Percentiles rank a stretch among this genome's conserved stretches.
These are phyloP conservation scores for Claviceps sp. DNA, from an alignment of 2,329 filamentous ascomycete genomes.

Conservation along the genomic window DNA sequence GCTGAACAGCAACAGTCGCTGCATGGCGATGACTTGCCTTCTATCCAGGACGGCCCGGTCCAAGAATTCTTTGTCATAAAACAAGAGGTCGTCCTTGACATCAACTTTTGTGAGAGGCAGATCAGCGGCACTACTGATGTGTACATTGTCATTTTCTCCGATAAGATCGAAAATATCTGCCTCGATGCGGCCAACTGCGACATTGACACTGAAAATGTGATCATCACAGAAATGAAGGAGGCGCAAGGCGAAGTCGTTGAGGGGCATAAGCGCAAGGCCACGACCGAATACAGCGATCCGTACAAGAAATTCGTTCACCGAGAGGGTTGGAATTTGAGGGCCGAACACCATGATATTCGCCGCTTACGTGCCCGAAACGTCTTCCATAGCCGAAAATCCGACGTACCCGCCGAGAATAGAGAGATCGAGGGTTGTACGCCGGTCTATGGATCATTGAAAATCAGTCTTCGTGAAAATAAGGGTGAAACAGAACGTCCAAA, in stretches of 20 bases:
- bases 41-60: conserved; percentile 21
- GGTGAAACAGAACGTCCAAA: conserved; percentile 25
- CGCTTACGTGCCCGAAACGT: conserved; percentile 50
- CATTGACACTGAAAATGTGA: conserved; percentile 40
- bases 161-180: conserved; percentile 43
- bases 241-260: conserved; percentile 21
- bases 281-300: conserved; percentile 43
- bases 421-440: conserved; percentile 43
- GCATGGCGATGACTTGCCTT: conserved; percentile 19
- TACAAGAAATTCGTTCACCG: conserved; percentile 53
- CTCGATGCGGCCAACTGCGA: conserved; percentile 51
- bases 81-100: conserved; percentile 79
- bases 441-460: conserved; percentile 37
- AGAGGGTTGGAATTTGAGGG: conserved; percentile 44
- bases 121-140: conserved; percentile 73
- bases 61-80: conserved; percentile 48
- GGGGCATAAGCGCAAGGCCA: conserved; percentile 26
- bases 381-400: conserved; percentile 35
- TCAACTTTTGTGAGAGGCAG: conserved; percentile 67
- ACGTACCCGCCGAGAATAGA: conserved; percentile 41
- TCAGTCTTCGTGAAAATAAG: conserved; percentile 26
- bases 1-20: conserved; percentile 15
- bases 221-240: conserved; percentile 30
- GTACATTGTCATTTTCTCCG: conserved; percentile 52
- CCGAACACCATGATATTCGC: conserved; percentile 64